Evolutionary conservation across 176 grass and related monocot species (phyloP), one percentile per base, ranked within the genome.

Genomic region (Hordeum marinum): DNA sequence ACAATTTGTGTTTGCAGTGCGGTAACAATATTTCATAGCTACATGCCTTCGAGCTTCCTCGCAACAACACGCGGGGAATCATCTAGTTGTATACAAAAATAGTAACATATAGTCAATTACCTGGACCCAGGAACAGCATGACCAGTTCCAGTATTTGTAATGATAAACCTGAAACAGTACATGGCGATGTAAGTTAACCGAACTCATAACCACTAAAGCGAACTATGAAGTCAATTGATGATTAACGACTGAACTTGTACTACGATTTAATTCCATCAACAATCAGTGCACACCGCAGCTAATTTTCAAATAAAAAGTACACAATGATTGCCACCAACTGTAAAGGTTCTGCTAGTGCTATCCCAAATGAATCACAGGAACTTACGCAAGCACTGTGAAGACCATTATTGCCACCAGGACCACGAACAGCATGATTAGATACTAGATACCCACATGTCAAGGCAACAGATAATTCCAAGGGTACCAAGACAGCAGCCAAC

Each of bases 321-420:
- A 55, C 3, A 18, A 86, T 86, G 57, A 82, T 34, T 82, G 24
- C 35, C 20, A 64, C 32, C 40, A 63, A 66, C 41, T 45, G 50
- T 68, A 68, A 75, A 84, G 26, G 48, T 24, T 24, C 0, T 39
- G 2, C 45, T 37, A 20, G 36, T 74, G 27, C 7, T 15, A 76
- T 80, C 29, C 5, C 29, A 26, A 60, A 75, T 32, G 63, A 80
- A 67, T 40, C 17, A 63, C 46, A 68, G 46, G 62, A 76, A 92
- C 96, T 96, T 94, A 99, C 93, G 91, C 93, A 48, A 99, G 85
- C 48, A 99, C 91, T 2, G 93, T 96, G 88, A 96, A 92, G 66
- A 89, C 90, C 93, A 99, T 93, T 73, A 98, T 98, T 64, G 91
- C 89, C 79, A 95, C 90, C 85, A 98, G 87, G 86, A 98, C 84